Base-by-base conservation (phyloP, 2,329 filamentous ascomycete species). In the Apiospora kogelbergensis region DNA sequence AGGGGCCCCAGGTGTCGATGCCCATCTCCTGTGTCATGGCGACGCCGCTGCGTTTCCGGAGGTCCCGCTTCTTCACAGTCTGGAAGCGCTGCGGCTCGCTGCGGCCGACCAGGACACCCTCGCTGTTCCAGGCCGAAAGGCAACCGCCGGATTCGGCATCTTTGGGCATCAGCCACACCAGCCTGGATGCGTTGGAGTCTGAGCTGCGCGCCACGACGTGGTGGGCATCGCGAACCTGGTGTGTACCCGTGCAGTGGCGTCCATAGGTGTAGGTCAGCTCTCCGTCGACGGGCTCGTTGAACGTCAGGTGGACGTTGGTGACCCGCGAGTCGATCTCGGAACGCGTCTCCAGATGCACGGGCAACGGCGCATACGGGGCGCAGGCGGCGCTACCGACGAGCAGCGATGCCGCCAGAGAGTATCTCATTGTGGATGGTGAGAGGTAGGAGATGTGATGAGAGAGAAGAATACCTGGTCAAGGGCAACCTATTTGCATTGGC, bases 21-120 rank as follows among this genome's bases (percentile, higher is more conserved):
- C 84, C 84, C 24, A 81, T 87, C 3, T 81, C 80, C 66, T 87
- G 84, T 67, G 84, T 83, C 80, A 90, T 85, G 22, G 82, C 70
- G 44, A 85, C 81, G 11, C 72, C 71, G 17, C 20, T 33, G 2
- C 74, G 70, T 48, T 76, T 76, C 72, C 72, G 71, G 11, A 76
- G 68, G 22, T 72, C 73, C 70, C 77, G 75, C 67, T 70, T 76
- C 45, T 70, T 75, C 41, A 72, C 71, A 17, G 20, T 22, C n/a
- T 72, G 66, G 48, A 81, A 71, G 13, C 72, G 70, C 72, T 82
- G 78, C 2, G 76, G 73, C 70, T 75, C 73, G 68, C 80, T 81
- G n/a, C 78, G 78, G 22, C 79, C 82, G 24, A 81, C 71, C 3
- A 81, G 75, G 1, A 67, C 66, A 6, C 78, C 78, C 1, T 72